Evolutionary conservation across 2,329 filamentous ascomycete species (phyloP).

Genomic region (Sporothrix euskadiensis): DNA sequence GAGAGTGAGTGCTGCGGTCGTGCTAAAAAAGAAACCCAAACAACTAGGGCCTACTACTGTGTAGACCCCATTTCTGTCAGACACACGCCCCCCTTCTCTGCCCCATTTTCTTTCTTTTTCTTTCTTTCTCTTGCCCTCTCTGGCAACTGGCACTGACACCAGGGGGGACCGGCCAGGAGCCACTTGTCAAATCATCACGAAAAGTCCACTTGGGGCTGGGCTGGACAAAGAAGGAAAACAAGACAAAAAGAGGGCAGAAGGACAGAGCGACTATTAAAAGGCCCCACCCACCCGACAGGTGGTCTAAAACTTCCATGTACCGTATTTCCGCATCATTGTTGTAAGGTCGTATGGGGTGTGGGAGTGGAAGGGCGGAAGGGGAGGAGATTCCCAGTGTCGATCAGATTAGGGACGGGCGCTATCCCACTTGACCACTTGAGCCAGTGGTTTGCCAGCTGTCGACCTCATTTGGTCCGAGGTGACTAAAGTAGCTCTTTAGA

Average conservation of each 20-base stretch:
- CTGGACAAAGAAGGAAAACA: constrained; percentile 5
- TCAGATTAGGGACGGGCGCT: constrained; percentile 30
- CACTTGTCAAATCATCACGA: constrained; percentile 16
- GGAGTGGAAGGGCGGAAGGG: not conserved
- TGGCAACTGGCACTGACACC: not conserved
- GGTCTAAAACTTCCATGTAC: constrained; percentile 1
- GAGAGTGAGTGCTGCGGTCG: not conserved
- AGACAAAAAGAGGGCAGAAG: not conserved
- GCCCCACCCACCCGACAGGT: constrained; percentile 8
- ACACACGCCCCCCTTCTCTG: not conserved
- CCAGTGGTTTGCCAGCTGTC: constrained; percentile 13
- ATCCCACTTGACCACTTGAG: constrained; percentile 23
- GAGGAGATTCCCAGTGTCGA: constrained; percentile 29
- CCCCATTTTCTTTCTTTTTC: constrained; percentile 8
- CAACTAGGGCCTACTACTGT: not conserved
- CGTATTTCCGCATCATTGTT: constrained; percentile 2
- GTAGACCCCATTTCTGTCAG: not conserved
- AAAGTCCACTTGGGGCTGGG: not conserved
- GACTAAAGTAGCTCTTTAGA: too few relatives aligned
- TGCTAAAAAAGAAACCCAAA: not conserved
- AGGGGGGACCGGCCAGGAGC: not conserved
- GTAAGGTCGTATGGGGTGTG: not conserved
- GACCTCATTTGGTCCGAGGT: not conserved
- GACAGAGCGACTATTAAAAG: not conserved
- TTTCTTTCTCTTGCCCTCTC: not conserved